These are phyloP conservation scores for Plenodomus biglobosus DNA, from an alignment of 2,329 filamentous ascomycete species.

Conservation along the genomic window DNA sequence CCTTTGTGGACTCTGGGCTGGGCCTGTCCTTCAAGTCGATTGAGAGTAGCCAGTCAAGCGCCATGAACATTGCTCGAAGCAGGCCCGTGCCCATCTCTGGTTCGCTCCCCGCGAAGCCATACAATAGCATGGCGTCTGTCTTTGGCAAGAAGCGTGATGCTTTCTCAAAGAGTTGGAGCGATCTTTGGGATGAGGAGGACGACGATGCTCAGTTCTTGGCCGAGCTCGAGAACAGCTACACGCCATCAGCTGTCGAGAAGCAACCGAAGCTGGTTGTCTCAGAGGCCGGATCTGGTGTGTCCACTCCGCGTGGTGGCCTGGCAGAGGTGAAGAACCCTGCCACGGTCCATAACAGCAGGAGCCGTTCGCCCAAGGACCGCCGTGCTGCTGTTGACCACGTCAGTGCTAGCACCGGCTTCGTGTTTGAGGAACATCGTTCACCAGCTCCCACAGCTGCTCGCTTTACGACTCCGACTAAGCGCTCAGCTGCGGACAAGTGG, in stretches of 20 bases:
- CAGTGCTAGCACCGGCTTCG: slow-evolving; percentile 68
- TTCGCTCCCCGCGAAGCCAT: slow-evolving; percentile 68
- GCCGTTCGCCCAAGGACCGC: slow-evolving; percentile 37
- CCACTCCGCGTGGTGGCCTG: slow-evolving; percentile 55
- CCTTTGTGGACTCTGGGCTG: slow-evolving; percentile 79
- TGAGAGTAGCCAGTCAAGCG: slow-evolving; percentile 53
- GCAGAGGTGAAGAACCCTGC: slow-evolving; percentile 58
- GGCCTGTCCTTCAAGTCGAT: slow-evolving; percentile 77
- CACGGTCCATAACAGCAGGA: slow-evolving; percentile 53
- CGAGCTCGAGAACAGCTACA: slow-evolving; percentile 63
- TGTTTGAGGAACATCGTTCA: slow-evolving; percentile 65
- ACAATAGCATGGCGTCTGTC: slow-evolving; percentile 73
- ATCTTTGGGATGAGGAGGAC: slow-evolving; percentile 97
- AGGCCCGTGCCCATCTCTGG: slow-evolving; percentile 78
- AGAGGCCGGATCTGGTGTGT: slow-evolving; percentile 48
- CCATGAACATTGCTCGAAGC: slow-evolving; percentile 56
- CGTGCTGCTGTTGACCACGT: slow-evolving; percentile 64
- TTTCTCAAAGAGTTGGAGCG: slow-evolving; percentile 98
- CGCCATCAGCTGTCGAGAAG: slow-evolving; percentile 43
- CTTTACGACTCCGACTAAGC: slow-evolving; percentile 69
- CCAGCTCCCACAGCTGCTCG: slow-evolving; percentile 43
- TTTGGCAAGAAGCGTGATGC: slow-evolving; percentile 76
- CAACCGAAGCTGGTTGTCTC: slow-evolving; percentile 43
- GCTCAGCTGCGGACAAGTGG: slow-evolving; percentile 77
- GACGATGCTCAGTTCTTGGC: slow-evolving; percentile 62